Evolutionary conservation across 192 early-diverging fungal species (phyloP).

Genomic region (Phlyctochytrium bullatum): DNA sequence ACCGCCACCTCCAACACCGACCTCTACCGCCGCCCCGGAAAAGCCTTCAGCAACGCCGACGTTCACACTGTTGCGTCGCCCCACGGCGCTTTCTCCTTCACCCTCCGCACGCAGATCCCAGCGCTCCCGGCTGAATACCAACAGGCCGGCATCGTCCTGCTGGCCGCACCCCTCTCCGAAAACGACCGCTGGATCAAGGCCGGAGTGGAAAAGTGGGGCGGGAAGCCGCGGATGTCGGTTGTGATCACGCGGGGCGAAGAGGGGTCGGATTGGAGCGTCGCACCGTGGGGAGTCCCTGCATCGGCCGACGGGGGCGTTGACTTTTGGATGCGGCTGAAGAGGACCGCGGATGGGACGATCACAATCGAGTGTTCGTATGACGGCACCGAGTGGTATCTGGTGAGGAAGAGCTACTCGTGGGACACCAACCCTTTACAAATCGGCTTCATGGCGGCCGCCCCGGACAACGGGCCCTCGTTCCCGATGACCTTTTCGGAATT

Average conservation of each 20-base stretch:
- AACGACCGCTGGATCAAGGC: constrained; percentile 24
- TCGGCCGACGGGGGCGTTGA: background rate
- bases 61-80: background rate
- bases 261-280: constrained; percentile 19
- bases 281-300: background rate
- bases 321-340: constrained; percentile 10
- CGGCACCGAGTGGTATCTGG: background rate
- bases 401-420: constrained; percentile 17
- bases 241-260: constrained; percentile 11
- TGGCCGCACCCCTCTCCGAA: background rate
- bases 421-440: constrained; percentile 2
- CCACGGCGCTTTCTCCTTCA: constrained; percentile 12
- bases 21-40: constrained; percentile 19
- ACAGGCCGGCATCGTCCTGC: constrained; percentile 14
- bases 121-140: constrained; percentile 5
- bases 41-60: constrained; percentile 14
- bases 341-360: constrained; percentile 8
- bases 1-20: constrained; percentile 3
- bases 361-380: constrained; percentile 2
- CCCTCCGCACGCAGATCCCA: background rate
- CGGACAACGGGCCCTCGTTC: constrained; percentile 13
- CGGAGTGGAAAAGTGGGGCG: constrained; percentile 12
- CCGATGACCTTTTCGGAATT: background rate
- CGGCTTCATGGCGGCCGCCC: constrained; percentile 12
- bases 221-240: background rate